Evolutionary conservation across 1,284 basidiomycete genomes (phyloP).

Genomic region (Fomitopsis pinicola): DNA sequence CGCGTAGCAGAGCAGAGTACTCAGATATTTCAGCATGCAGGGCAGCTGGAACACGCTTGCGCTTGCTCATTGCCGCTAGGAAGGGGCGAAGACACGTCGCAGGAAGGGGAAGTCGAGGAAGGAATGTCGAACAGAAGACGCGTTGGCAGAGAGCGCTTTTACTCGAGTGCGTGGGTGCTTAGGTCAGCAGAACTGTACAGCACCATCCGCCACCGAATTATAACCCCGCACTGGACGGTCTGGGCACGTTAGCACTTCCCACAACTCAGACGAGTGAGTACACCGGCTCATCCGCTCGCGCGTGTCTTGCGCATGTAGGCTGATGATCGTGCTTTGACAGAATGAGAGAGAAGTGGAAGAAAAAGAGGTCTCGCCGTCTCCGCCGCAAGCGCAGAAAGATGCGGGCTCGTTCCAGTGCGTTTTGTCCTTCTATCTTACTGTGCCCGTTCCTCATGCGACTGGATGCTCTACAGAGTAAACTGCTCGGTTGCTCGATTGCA

Average conservation of each 20-base stretch:
- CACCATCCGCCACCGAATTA: conserved; percentile 25
- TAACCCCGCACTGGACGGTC: conserved; percentile 17
- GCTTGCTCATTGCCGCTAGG: conserved; percentile 33
- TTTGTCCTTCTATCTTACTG: background rate
- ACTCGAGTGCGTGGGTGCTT: conserved; percentile 11
- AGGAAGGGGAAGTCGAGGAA: background rate
- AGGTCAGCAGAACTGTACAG: conserved; percentile 46
- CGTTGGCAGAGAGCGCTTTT: background rate
- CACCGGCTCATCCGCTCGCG: background rate
- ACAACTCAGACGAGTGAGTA: conserved; percentile 29
- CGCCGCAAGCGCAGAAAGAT: conserved; percentile 88
- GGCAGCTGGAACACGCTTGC: conserved; percentile 40
- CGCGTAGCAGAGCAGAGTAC: conserved; percentile 58
- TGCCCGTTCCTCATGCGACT: background rate
- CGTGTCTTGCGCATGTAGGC: background rate
- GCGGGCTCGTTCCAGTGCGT: conserved; percentile 85
- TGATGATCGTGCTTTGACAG: conserved; percentile 26
- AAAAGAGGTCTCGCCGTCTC: conserved; percentile 84
- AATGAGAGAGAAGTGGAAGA: conserved; percentile 93
- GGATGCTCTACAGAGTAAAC: conserved; percentile 28
- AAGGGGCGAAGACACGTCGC: background rate
- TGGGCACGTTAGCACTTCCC: conserved; percentile 25
- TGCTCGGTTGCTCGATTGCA: conserved; percentile 23
- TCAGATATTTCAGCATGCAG: conserved; percentile 57
- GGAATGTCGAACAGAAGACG: background rate